phyloP scores from a whole-genome alignment of 192 early-diverging fungal genomes.

The Rhizophagus clarus region DNA sequence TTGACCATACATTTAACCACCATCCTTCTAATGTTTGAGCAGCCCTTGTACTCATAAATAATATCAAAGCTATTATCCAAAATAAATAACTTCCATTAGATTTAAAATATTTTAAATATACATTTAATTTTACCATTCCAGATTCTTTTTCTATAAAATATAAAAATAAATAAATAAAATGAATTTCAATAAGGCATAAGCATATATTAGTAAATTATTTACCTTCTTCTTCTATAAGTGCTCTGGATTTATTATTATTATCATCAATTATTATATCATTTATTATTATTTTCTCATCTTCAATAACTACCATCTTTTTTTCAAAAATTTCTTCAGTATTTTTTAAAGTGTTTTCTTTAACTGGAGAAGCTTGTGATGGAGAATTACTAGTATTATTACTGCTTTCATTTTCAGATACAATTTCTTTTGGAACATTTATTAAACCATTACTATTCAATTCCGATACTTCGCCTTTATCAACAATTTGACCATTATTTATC shows the following conservation, averaged over 20 bases:
- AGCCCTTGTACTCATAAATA: slow-evolving; percentile 45
- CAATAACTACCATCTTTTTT: not conserved
- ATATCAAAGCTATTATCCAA: slow-evolving; percentile 59
- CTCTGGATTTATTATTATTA: slow-evolving; percentile 69
- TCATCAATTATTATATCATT: slow-evolving; percentile 5
- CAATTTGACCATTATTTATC: slow-evolving; percentile 20
- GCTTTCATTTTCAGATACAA: not conserved
- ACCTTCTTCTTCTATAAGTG: slow-evolving; percentile 44
- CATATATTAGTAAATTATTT: not conserved
- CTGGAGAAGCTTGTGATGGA: not conserved
- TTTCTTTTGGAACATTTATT: slow-evolving; percentile 16
- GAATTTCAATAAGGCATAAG: not conserved
- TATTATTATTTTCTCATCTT: not conserved
- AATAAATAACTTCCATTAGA: slow-evolving; percentile 64
- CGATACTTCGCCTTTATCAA: slow-evolving; percentile 10
- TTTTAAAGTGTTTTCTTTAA: slow-evolving; percentile 61
- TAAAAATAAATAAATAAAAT: too few relatives aligned
- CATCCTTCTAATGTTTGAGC: slow-evolving; percentile 45
- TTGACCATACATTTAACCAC: slow-evolving; percentile 28
- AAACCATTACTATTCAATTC: slow-evolving; percentile 29
- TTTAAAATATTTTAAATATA: slow-evolving; percentile 79
- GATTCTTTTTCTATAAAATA: slow-evolving; percentile 60
- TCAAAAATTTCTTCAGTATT: not conserved
- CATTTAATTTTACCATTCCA: slow-evolving; percentile 70
- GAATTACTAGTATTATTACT: not conserved